Percentiles rank a stretch among this genome's conserved stretches.
Conservation (phyloP, 1,284 basidiomycete genomes). For the Heliocybe sulcata region DNA sequence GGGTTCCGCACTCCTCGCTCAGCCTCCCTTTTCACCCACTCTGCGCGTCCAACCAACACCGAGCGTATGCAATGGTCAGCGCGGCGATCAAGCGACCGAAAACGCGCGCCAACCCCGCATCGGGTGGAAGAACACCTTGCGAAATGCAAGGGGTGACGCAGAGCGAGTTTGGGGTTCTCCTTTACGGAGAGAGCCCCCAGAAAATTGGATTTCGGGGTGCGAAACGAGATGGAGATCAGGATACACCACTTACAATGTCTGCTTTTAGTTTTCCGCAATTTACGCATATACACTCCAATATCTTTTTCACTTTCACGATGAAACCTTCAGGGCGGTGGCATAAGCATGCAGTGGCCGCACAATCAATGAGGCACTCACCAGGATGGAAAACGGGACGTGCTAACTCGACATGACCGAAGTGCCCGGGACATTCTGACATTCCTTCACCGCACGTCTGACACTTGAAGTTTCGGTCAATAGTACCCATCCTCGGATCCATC, state of each 20-base stretch:
- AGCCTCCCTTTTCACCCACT: constrained; percentile 91
- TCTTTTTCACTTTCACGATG: constrained; percentile 99
- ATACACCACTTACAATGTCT: constrained; percentile 83
- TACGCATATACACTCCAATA: constrained; percentile 97
- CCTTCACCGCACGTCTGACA: constrained; percentile 99
- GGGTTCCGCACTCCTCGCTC: constrained; percentile 81
- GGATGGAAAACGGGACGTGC: constrained; percentile 96
- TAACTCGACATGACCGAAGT: constrained; percentile 98
- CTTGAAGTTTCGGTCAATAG: constrained; percentile 99
- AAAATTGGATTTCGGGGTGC: constrained; percentile 88
- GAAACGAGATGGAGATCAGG: constrained; percentile 77
- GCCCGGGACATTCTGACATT: constrained; percentile 96
- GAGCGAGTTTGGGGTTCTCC: constrained; percentile 88
- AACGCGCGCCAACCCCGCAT: constrained; percentile 65
- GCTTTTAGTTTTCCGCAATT: constrained; percentile 98
- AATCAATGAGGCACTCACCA: constrained; percentile 46
- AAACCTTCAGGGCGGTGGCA: constrained; percentile 52
- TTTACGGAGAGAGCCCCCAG: constrained; percentile 87
- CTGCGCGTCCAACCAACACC: constrained; percentile 75
- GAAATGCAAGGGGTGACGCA: constrained; percentile 51
- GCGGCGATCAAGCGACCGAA: constrained; percentile 89
- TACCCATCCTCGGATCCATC: constrained; percentile 98
- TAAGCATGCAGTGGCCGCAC: neutral
- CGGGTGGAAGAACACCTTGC: constrained; percentile 74
- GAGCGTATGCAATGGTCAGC: constrained; percentile 56